Evolutionary conservation across 345 rosid species (phyloP), one percentile per base, ranked within the genome.

Genomic region (Murraya paniculata): DNA sequence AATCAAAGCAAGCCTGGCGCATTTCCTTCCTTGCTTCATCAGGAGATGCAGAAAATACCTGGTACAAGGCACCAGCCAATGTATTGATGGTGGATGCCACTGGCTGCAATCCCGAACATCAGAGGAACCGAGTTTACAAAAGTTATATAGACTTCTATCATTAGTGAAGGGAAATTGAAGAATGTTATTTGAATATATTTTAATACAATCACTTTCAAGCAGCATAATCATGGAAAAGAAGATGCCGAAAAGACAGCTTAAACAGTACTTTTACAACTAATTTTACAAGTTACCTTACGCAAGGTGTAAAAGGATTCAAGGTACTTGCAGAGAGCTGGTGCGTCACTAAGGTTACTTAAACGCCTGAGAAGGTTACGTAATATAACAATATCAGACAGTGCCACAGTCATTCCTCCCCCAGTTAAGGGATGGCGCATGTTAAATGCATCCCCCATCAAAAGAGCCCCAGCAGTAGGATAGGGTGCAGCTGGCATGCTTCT

Each of bases 371-470:
- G 87, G 67, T 88, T 78, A 2, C 90, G 82, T 31, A 87, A 81
- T 10, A 90, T 69, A 77, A 84, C 90, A 33, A 90, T 84, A 74
- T 88, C 93, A 0, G 93, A 86, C 19, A 90, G 77, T 41, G 88
- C 90, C 59, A 88, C 91, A 9, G 92, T 88, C 92, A 89, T 89
- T 78, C 92, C 92, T 66, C 91, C 92, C 18, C 92, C 92, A 4
- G 92, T 88, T 30, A 87, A 69, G 41, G 92, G 91, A 78, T 89
- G 92, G n/a, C 91, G 86, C 91, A 88, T 86, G 82, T 89, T 88
- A 77, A 88, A 86, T 73, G 91, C 87, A 85, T 86, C 90, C 7
- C 91, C 91, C 82, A 87, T 65, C 64, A 87, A 57, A 55, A 89
- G 77, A 9, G 91, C 91, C 14, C 93, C 88, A 6, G 93, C 86